These are phyloP conservation scores for Pichia sp. DNA, from an alignment of 1,139 yeast species.

Conservation along the genomic window DNA sequence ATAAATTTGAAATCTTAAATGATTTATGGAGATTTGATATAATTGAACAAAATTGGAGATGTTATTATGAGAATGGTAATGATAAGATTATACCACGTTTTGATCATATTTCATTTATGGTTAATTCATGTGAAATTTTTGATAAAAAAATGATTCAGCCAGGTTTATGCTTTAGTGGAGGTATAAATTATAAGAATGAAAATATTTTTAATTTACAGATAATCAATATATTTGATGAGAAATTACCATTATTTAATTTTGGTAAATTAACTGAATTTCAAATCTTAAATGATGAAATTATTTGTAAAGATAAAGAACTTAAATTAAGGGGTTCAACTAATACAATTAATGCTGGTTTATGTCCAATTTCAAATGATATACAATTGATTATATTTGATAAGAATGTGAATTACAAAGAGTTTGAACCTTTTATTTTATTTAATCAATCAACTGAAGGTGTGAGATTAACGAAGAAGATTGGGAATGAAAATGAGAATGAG, in stretches of 20 bases:
- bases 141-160: constrained; percentile 39
- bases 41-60: constrained; percentile 43
- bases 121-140: constrained; percentile 36
- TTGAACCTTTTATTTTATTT: constrained; percentile 21
- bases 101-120: constrained; percentile 44
- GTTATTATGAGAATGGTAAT: constrained; percentile 33
- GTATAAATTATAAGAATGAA: constrained; percentile 40
- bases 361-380: constrained; percentile 2
- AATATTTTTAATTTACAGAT: constrained; percentile 39
- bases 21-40: constrained; percentile 65
- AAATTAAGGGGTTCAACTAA: constrained; percentile 6
- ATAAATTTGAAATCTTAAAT: constrained; percentile 41
- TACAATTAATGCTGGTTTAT: constrained; percentile 1
- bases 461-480: constrained; percentile 6
- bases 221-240: constrained; percentile 44
- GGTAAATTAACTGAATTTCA: constrained; percentile 3
- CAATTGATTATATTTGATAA: constrained; percentile 9
- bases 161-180: constrained; percentile 57
- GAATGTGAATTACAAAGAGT: constrained; percentile 8
- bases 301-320: neutral
- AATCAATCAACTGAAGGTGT: constrained; percentile 9
- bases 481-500: too few relatives aligned
- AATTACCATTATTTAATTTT: constrained; percentile 33
- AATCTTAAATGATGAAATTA: neutral
- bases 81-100: constrained; percentile 33